These are phyloP conservation scores for Lecanicillium sp. DNA, from an alignment of 2,329 filamentous ascomycete species.

Conservation along the genomic window DNA sequence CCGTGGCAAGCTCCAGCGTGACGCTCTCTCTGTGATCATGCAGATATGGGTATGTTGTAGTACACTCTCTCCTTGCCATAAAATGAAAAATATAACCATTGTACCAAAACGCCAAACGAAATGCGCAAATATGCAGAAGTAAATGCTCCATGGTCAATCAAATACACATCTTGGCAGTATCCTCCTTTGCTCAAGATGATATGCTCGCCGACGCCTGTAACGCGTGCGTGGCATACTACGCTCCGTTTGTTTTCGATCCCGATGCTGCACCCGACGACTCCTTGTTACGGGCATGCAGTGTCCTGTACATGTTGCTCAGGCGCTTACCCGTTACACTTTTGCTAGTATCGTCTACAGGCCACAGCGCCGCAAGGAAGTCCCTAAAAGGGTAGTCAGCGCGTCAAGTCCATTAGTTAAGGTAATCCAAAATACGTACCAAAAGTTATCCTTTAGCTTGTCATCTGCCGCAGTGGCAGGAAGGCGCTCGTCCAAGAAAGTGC, in stretches of 20 bases:
- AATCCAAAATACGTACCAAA: slow-evolving; percentile 35
- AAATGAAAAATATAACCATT: slow-evolving; percentile 16
- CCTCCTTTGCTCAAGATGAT: slow-evolving; percentile 2
- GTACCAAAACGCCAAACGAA: slow-evolving; percentile 13
- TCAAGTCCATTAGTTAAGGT: neutral
- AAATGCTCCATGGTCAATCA: slow-evolving; percentile 9
- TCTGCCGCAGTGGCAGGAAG: slow-evolving; percentile 32
- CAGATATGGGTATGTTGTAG: slow-evolving; percentile 19
- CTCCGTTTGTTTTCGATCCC: slow-evolving; percentile 21
- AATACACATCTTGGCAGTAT: slow-evolving; percentile 7
- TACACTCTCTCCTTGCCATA: slow-evolving; percentile 13
- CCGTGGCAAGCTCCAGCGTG: slow-evolving; percentile 13
- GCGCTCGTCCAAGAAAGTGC: slow-evolving; percentile 48
- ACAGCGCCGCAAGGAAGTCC: slow-evolving; percentile 36
- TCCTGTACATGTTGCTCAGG: slow-evolving; percentile 36
- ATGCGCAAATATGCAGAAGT: slow-evolving; percentile 12
- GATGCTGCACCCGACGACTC: slow-evolving; percentile 19
- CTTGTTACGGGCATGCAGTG: slow-evolving; percentile 26
- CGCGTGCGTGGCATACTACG: slow-evolving; percentile 12
- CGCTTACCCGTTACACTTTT: slow-evolving; percentile 34
- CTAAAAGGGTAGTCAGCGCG: slow-evolving; percentile 16
- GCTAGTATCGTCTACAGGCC: slow-evolving; percentile 37
- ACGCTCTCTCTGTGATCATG: slow-evolving; percentile 13
- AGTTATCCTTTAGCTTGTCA: slow-evolving; percentile 36
- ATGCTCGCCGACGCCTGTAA: slow-evolving; percentile 1